Evolutionary conservation across 2,329 filamentous ascomycete genomes (phyloP).

Genomic region (Seiridium unicorne): DNA sequence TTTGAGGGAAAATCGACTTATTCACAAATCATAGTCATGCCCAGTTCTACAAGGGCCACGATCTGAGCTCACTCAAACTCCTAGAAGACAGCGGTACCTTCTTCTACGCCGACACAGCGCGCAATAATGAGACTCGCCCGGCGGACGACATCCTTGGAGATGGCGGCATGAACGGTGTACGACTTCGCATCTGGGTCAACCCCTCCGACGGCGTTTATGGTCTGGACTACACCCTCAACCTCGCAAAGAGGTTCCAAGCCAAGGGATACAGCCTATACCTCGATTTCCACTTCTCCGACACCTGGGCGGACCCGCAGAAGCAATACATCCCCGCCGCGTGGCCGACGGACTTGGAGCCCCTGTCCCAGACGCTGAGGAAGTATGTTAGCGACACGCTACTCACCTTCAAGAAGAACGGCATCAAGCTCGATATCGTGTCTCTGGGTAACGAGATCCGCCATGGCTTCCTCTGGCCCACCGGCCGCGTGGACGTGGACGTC

Average conservation of each 20-base stretch:
- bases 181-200: constrained; percentile 5
- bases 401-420: constrained; percentile 33
- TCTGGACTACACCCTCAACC: constrained; percentile 18
- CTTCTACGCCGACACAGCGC: constrained; percentile 3
- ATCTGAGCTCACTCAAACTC: constrained; percentile 2
- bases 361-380: constrained; percentile 26
- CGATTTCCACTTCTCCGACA: constrained; percentile 30
- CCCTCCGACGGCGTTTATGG: constrained; percentile 4
- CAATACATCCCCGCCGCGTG: constrained; percentile 30
- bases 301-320: constrained; percentile 34
- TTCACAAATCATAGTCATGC: not conserved
- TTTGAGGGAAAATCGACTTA: not conserved
- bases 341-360: constrained; percentile 27
- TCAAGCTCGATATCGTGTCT: constrained; percentile 35
- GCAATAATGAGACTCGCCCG: not conserved
- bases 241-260: constrained; percentile 30
- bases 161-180: constrained; percentile 1
- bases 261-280: constrained; percentile 35
- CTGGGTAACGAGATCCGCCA: constrained; percentile 34
- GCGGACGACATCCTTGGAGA: constrained; percentile 4
- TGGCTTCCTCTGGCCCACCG: constrained; percentile 31
- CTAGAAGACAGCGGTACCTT: not conserved
- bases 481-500: constrained; percentile 29
- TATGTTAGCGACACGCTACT: constrained; percentile 34
- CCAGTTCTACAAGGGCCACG: constrained; percentile 5